A percentile compares a stretch with the other conserved stretches of the same genome.
Evolutionary conservation across 108 stramenopile species (phyloP).

Genomic region (Fragilaria crotonensis): DNA sequence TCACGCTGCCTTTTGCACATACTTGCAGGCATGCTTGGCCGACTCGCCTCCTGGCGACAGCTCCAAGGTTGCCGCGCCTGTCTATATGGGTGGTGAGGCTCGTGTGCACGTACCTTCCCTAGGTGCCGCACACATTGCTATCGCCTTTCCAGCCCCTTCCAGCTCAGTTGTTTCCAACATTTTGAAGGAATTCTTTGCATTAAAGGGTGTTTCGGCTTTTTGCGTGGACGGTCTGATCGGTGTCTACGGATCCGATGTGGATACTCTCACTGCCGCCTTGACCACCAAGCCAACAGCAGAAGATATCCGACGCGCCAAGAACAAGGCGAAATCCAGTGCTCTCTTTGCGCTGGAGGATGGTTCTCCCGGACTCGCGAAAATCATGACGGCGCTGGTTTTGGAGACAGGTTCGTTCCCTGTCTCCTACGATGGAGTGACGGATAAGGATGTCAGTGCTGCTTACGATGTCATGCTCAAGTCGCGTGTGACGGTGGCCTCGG

Average conservation of each 20-base stretch:
- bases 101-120: conserved; percentile 58
- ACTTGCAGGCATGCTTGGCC: conserved; percentile 41
- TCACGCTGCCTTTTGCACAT: conserved; percentile 73
- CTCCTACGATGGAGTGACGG: conserved; percentile 60
- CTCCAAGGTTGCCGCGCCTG: conserved; percentile 16
- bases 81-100: conserved; percentile 75
- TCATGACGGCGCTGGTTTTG: conserved; percentile 74
- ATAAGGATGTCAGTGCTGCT: conserved; percentile 47
- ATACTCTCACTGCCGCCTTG: conserved; percentile 47
- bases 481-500: conserved; percentile 67
- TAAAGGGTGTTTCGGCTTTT: conserved; percentile 45
- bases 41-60: conserved; percentile 45
- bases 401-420: conserved; percentile 58
- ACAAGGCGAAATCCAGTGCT: conserved; percentile 71
- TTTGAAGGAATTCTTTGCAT: conserved; percentile 52
- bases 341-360: conserved; percentile 64
- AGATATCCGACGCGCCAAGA: conserved; percentile 57
- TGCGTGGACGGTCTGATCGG: conserved; percentile 61
- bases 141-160: conserved; percentile 57
- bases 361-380: conserved; percentile 60
- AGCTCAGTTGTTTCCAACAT: conserved; percentile 52
- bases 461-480: conserved; percentile 57
- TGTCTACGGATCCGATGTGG: conserved; percentile 63
- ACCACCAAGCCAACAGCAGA: conserved; percentile 39
- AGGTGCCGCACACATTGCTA: conserved; percentile 76